A percentile compares a stretch with the other conserved stretches of the same genome.
These are phyloP conservation scores for Colletotrichum nymphaeae DNA, from an alignment of 2,329 filamentous ascomycete species.

Conservation along the genomic window DNA sequence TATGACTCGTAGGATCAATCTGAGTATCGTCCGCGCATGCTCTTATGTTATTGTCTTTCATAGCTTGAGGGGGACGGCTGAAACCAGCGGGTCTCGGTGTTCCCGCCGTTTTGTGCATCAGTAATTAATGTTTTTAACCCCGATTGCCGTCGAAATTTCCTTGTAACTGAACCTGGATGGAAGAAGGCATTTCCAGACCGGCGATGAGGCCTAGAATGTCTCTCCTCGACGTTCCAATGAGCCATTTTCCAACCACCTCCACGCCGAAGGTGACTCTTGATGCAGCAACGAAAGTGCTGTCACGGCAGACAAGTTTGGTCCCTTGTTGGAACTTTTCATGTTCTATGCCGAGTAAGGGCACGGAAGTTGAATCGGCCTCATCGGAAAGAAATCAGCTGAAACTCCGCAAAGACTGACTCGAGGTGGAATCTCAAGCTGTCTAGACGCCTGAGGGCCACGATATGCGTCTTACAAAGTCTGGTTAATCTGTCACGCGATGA, in stretches of 20 bases:
- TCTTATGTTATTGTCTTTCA: background rate
- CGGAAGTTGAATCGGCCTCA: background rate
- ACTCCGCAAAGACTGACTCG: background rate
- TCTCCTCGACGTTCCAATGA: background rate
- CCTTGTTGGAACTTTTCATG: background rate
- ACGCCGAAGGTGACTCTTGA: background rate
- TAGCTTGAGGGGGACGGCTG: background rate
- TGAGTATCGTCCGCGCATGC: background rate
- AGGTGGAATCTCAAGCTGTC: background rate
- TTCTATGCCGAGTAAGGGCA: background rate
- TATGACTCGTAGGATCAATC: background rate
- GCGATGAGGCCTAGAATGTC: background rate
- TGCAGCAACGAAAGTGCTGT: background rate
- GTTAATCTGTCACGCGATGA: background rate
- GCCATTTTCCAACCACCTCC: background rate
- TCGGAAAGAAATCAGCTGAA: background rate
- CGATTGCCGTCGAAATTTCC: background rate
- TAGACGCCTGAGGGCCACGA: background rate
- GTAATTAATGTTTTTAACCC: background rate
- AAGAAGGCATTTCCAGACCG: background rate
- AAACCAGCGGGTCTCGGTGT: background rate
- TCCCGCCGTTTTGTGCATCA: background rate
- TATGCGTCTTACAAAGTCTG: background rate
- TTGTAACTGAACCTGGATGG: background rate
- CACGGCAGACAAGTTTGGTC: background rate